phyloP scores from a whole-genome alignment of 257 asterid species.

The Ilex aquifolium region DNA sequence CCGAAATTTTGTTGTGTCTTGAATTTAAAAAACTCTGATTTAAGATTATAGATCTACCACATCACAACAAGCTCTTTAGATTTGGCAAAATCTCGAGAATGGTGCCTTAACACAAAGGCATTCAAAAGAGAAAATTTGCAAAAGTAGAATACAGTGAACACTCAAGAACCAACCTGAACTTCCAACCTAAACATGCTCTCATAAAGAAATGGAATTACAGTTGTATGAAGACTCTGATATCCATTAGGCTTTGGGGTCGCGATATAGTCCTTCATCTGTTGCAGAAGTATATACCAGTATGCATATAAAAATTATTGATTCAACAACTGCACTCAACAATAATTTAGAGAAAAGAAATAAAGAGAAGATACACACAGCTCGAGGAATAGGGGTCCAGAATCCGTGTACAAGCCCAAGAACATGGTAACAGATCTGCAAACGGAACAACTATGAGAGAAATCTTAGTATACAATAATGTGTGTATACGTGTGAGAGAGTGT shows the following conservation, averaged over 20 bases:
- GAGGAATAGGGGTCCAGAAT: slow-evolving; percentile 94
- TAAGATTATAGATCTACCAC: no score
- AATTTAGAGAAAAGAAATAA: slow-evolving; percentile 12
- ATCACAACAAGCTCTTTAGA: no score
- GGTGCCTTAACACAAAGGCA: neutral
- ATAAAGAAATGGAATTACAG: slow-evolving; percentile 88
- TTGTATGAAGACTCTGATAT: slow-evolving; percentile 92
- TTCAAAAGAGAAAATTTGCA: neutral
- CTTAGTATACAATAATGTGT: neutral
- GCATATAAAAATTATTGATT: neutral
- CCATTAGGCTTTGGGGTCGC: slow-evolving; percentile 92
- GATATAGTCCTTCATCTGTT: slow-evolving; percentile 87
- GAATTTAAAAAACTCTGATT: no score
- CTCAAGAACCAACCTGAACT: slow-evolving; percentile 60
- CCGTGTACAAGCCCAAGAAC: slow-evolving; percentile 91
- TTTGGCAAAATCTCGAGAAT: no score
- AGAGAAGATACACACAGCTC: slow-evolving; percentile 52
- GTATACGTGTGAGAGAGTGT: no score
- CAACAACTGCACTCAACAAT: neutral
- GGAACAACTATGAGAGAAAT: slow-evolving; percentile 19
- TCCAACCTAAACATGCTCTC: slow-evolving; percentile 93
- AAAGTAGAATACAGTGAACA: neutral
- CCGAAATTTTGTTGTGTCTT: no score
- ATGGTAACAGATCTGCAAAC: slow-evolving; percentile 79
- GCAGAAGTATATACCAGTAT: slow-evolving; percentile 14